phyloP scores from a whole-genome alignment of 371 early-diverging fungal species.

The Apophysomyces trapeziformis region DNA sequence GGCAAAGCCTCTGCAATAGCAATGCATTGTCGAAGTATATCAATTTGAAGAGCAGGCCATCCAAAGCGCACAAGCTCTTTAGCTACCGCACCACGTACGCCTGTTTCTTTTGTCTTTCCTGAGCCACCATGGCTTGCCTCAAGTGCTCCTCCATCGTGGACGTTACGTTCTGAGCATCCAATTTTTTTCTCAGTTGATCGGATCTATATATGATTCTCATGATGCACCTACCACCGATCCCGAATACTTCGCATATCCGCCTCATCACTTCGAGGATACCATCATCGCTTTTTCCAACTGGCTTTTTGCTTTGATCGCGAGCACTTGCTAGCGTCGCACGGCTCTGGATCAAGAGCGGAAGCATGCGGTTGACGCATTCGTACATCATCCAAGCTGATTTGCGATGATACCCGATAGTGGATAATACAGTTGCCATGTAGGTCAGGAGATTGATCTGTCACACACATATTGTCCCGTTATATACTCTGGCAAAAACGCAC shows the following conservation, averaged over 20 bases:
- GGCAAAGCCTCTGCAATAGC: conserved; percentile 72
- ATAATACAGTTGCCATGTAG: conserved; percentile 63
- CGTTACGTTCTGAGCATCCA: conserved; percentile 43
- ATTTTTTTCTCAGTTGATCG: conserved; percentile 14
- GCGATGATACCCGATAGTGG: conserved; percentile 65
- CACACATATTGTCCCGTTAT: neutral
- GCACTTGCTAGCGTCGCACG: conserved; percentile 34
- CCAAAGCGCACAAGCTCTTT: conserved; percentile 52
- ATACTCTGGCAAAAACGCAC: neutral
- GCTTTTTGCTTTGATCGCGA: conserved; percentile 26
- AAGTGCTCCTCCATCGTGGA: conserved; percentile 52
- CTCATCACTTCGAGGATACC: conserved; percentile 72
- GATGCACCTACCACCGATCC: conserved; percentile 58
- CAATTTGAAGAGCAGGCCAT: conserved; percentile 81
- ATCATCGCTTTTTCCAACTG: conserved; percentile 37
- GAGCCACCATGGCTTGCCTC: conserved; percentile 22
- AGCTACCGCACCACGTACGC: conserved; percentile 28
- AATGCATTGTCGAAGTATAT: conserved; percentile 77
- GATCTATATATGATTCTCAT: neutral
- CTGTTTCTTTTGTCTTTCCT: conserved; percentile 10
- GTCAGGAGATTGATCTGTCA: conserved; percentile 62
- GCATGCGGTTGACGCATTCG: conserved; percentile 62
- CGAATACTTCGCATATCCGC: conserved; percentile 72
- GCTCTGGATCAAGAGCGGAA: conserved; percentile 59
- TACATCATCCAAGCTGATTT: conserved; percentile 80